Evolutionary conservation across 2,329 filamentous ascomycete species (phyloP), one percentile per base, ranked within the genome.

Genomic region (Fusarium odoratissimum): DNA sequence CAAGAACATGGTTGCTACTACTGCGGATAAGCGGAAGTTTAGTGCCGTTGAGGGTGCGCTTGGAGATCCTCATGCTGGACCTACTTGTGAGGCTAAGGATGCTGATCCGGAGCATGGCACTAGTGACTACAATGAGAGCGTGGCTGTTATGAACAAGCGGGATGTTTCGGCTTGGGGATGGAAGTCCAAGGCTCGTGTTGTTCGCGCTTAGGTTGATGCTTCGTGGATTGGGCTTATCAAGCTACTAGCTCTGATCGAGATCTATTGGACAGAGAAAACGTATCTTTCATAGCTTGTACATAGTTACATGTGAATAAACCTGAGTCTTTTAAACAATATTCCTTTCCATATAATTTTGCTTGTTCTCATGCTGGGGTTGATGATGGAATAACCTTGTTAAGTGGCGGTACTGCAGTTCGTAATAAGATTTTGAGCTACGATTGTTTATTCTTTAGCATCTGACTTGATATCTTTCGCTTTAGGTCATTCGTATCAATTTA

Each of bases 91-190:
- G 48, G 70, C 82, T 4, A 74, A 71, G n/a, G 84, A 86, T 69
- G 80, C 81, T 7, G 84, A 85, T 64, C 84, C 83, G 0, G 72
- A 68, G 21, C 72, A 82, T 19, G 84, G 84, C 3, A 85, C 83
- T 0, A 80, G 79, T 30, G 82, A 85, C 45, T 84, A 82, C 51
- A 67, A 67, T 12, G 51, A 75, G 64, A 76, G 74, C 2, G 72
- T 76, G 31, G 52, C 60, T 45, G 46, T 51, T 5, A 75, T 75
- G 73, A 64, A 68, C 58, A 75, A 75, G 73, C 72, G 72, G 3
- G 58, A 72, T 48, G 63, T 72, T 25, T 55, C 63, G n/a, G 35
- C 69, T 38, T 71, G 69, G 69, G 69, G 68, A 25, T 72, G 69
- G 69, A 48, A 72, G 48, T 71, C 49, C 10, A 72, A 72, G 68